Conservation (phyloP, 2,329 filamentous ascomycete species). For the Penicillium italicum region DNA sequence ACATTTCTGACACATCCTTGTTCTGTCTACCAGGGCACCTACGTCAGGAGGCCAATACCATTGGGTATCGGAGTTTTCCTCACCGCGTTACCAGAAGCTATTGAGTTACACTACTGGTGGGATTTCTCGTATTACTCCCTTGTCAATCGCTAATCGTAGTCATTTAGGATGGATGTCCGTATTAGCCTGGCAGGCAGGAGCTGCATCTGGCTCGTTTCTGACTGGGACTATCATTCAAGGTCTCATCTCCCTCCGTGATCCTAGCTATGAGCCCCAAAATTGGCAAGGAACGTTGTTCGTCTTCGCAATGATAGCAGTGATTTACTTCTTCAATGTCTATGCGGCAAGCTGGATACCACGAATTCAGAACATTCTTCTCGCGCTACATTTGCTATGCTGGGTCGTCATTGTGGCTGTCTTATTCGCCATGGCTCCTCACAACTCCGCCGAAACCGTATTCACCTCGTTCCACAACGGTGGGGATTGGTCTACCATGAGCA, state of each 20-base stretch:
- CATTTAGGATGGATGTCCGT: slow-evolving; percentile 47
- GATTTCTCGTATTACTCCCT: not conserved
- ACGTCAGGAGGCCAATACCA: slow-evolving; percentile 55
- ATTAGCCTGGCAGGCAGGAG: slow-evolving; percentile 50
- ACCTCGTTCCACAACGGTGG: slow-evolving; percentile 38
- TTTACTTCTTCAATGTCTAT: slow-evolving; percentile 43
- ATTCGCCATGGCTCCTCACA: slow-evolving; percentile 34
- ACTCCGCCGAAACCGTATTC: slow-evolving; percentile 32
- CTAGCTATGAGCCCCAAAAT: slow-evolving; percentile 39
- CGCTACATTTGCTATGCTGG: slow-evolving; percentile 40
- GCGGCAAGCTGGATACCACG: slow-evolving; percentile 33
- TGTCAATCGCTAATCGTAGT: not conserved
- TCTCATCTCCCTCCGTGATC: slow-evolving; percentile 42
- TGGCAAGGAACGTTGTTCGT: slow-evolving; percentile 52
- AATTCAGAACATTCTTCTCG: slow-evolving; percentile 38
- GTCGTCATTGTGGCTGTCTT: slow-evolving; percentile 31
- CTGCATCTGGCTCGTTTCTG: slow-evolving; percentile 47
- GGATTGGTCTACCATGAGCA: slow-evolving; percentile 37
- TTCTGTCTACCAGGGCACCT: not conserved
- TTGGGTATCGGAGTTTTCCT: slow-evolving; percentile 55
- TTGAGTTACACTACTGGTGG: slow-evolving; percentile 53
- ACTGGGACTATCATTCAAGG: slow-evolving; percentile 49
- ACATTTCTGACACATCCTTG: not conserved
- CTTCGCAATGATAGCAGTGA: slow-evolving; percentile 45
- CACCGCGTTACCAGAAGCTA: slow-evolving; percentile 47